Base-by-base conservation (phyloP, 1,139 yeast genomes). In the Citeromyces siamensis region DNA sequence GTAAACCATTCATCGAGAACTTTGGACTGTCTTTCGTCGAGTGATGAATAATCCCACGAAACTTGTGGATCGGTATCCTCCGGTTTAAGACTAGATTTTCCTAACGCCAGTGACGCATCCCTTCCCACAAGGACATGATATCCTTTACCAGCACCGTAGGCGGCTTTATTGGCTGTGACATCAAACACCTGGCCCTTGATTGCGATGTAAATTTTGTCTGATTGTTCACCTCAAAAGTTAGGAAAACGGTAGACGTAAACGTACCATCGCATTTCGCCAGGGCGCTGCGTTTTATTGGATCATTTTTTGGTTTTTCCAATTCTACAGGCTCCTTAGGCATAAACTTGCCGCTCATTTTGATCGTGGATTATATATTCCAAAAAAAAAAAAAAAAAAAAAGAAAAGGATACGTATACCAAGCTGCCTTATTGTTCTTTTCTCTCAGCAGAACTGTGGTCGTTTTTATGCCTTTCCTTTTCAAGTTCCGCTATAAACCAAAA, bases 401-500 rank as follows among this genome's bases (percentile, higher is more conserved):
- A 10, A 17, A 5, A 9, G 10, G 12, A 18, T 3, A 9, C 4
- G 13, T 13, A 17, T 12, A 14, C 4, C 19, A 8, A 32, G 4
- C 7, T 20, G 5, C 4, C 12, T 20, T 22, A 32, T 19, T 32
- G 17, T 16, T 12, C 23, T 26, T 32, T 32, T n/a, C 20, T 32
- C 7, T 13, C 26, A 5, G 19, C 35, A 19, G 17, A 5, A 19
- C 17, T 19, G 4, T 32, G 16, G 7, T 22, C 22, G 17, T 64
- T 42, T 37, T 49, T 50, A 34, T 55, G 50, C 55, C 77, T 71
- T 37, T 65, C 72, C 38, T 55, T 56, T 33, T 74, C 68, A 42
- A 86, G 58, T 55, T 90, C 97, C 13, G 55, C 55, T 17, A 90
- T 71, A 52, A 90, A 90, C 98, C 98, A 90, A 5, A 86, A 71